phyloP scores from a whole-genome alignment of 2,329 filamentous ascomycete species.

The Neofusicoccum parvum region DNA sequence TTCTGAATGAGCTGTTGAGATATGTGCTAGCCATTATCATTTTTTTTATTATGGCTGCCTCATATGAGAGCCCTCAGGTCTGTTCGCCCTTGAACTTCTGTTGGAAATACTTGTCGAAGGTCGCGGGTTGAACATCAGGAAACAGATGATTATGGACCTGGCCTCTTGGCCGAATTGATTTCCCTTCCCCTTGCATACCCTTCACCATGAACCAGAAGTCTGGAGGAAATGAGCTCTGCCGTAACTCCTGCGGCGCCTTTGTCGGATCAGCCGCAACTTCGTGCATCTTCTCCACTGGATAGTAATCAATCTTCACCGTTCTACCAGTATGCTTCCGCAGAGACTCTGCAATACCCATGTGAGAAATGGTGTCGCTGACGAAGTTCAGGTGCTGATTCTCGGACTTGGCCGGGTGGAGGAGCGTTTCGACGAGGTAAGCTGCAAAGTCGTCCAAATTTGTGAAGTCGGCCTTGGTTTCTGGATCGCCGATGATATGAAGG shows the following conservation, averaged over 20 bases:
- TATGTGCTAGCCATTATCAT: too few species aligned
- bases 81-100: not conserved
- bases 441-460: constrained; percentile 32
- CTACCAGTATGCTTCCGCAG: constrained; percentile 27
- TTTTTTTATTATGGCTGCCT: too few species aligned
- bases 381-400: constrained; percentile 30
- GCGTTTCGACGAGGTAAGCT: constrained; percentile 29
- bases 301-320: constrained; percentile 23
- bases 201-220: constrained; percentile 33
- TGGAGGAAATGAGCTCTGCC: constrained; percentile 25
- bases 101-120: constrained; percentile 15
- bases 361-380: constrained; percentile 29
- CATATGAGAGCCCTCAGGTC: too few species aligned
- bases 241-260: constrained; percentile 25
- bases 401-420: constrained; percentile 27
- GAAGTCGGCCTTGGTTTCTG: constrained; percentile 29
- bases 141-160: constrained; percentile 27
- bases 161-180: constrained; percentile 27
- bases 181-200: constrained; percentile 28
- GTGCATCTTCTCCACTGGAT: constrained; percentile 26
- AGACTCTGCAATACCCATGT: constrained; percentile 27
- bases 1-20: too few species aligned
- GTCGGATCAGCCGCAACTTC: constrained; percentile 10
- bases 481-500: constrained; percentile 29
- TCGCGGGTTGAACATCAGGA: constrained; percentile 14